Conservation (phyloP, 768 basidiomycete genomes). For the Mycena galopus region DNA sequence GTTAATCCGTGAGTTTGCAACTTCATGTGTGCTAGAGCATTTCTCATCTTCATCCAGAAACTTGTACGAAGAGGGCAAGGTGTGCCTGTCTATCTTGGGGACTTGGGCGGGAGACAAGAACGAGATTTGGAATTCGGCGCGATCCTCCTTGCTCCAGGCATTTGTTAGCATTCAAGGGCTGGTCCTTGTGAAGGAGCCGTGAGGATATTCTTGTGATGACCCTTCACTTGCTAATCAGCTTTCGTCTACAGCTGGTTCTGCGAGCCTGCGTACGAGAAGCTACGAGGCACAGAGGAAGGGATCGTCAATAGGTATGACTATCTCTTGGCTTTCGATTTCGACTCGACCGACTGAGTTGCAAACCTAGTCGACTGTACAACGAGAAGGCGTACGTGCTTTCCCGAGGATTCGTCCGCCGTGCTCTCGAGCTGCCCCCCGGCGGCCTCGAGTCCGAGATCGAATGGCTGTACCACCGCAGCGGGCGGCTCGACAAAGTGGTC, state of each 20-base stretch:
- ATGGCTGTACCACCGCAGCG: constrained; percentile 77
- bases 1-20: constrained; percentile 79
- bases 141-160: constrained; percentile 91
- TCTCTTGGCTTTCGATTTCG: constrained; percentile 11
- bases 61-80: constrained; percentile 95
- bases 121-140: constrained; percentile 88
- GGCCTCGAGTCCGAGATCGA: constrained; percentile 79
- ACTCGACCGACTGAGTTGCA: constrained; percentile 21
- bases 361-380: constrained; percentile 84
- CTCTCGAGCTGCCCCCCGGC: constrained; percentile 82
- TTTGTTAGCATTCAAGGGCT: constrained; percentile 95
- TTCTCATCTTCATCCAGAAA: constrained; percentile 62
- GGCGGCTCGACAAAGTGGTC: constrained; percentile 78
- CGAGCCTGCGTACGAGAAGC: constrained; percentile 94
- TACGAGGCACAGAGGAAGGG: constrained; percentile 91
- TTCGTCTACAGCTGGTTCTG: constrained; percentile 81
- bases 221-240: constrained; percentile 7
- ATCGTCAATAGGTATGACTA: constrained; percentile 79
- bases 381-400: constrained; percentile 95
- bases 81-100: constrained; percentile 91
- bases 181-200: constrained; percentile 94
- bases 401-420: constrained; percentile 90
- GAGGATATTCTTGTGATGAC: constrained; percentile 48
- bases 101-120: constrained; percentile 93
- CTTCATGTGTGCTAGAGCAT: constrained; percentile 9